These are phyloP conservation scores for Allomyces javanicus DNA, from an alignment of 192 early-diverging fungal genomes.

Conservation along the genomic window DNA sequence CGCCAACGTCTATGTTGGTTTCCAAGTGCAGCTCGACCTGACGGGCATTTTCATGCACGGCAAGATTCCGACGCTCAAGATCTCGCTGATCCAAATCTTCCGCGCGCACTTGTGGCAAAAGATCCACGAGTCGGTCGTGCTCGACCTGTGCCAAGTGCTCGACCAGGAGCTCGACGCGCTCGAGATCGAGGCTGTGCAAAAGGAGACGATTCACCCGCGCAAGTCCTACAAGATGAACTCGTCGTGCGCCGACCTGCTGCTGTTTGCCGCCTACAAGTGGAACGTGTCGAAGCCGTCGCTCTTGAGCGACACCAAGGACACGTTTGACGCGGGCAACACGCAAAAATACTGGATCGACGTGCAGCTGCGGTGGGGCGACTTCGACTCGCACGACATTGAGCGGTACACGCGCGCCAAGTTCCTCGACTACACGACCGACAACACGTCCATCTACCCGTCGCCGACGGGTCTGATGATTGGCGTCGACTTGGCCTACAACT, in stretches of 20 bases:
- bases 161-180: conserved; percentile 93
- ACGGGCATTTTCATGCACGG: conserved; percentile 99
- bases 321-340: conserved; percentile 90
- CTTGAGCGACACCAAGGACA: conserved; percentile 79
- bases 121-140: conserved; percentile 68
- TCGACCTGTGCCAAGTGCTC: conserved; percentile 80
- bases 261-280: conserved; percentile 98
- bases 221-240: conserved; percentile 99
- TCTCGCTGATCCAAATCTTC: conserved; percentile 97
- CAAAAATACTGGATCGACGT: conserved; percentile 98
- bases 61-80: conserved; percentile 98
- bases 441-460: conserved; percentile 98
- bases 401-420: conserved; percentile 96
- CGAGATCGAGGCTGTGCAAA: conserved; percentile 95
- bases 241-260: conserved; percentile 77
- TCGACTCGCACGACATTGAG: conserved; percentile 97
- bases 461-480: conserved; percentile 92
- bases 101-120: conserved; percentile 98
- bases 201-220: conserved; percentile 96
- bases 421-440: conserved; percentile 93
- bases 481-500: conserved; percentile 92
- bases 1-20: conserved; percentile 97
- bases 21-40: conserved; percentile 98
- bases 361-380: conserved; percentile 96
- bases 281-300: conserved; percentile 86